Percentiles rank a stretch among this genome's conserved stretches.
These are phyloP conservation scores for Picocystis sp. DNA, from an alignment of 163 green algal genomes.

Conservation along the genomic window DNA sequence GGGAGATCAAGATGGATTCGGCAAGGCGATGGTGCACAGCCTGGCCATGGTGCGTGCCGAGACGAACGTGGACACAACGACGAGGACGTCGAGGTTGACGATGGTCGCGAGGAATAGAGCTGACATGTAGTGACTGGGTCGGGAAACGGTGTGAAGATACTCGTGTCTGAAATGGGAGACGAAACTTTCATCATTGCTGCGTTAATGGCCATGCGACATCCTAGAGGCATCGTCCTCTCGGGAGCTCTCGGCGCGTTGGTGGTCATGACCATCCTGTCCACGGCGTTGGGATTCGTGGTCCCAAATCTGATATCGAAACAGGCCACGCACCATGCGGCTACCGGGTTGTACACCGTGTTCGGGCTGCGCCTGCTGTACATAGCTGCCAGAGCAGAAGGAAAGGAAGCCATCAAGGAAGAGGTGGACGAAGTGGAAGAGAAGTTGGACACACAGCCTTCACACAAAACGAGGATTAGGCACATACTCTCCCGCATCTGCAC, in stretches of 20 bases:
- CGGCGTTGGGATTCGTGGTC: conserved; percentile 23
- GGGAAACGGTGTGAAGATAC: too few species aligned
- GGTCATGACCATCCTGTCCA: conserved; percentile 47
- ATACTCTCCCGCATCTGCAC: conserved; percentile 18
- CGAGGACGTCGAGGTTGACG: too few species aligned
- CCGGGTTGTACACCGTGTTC: conserved; percentile 47
- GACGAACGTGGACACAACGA: too few species aligned
- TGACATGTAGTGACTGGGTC: too few species aligned
- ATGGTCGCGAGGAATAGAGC: too few species aligned
- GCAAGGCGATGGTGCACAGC: too few species aligned
- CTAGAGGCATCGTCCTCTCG: conserved; percentile 30
- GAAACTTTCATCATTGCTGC: conserved; percentile 44
- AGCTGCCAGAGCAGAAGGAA: conserved; percentile 22
- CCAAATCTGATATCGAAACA: conserved; percentile 32
- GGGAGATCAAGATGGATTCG: too few species aligned
- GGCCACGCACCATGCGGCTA: conserved; percentile 22
- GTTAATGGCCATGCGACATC: conserved; percentile 33
- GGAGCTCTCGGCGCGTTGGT: conserved; percentile 35
- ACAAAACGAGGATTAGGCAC: conserved; percentile 4
- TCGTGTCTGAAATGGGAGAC: conserved; percentile 33
- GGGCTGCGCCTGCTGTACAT: conserved; percentile 38
- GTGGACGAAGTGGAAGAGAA: conserved; percentile 81
- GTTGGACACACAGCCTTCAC: conserved; percentile 22
- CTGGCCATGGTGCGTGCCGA: too few species aligned
- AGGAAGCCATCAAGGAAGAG: conserved; percentile 38